Conservation (phyloP, 208 protist species). For the Leishmania gerbilli region DNA sequence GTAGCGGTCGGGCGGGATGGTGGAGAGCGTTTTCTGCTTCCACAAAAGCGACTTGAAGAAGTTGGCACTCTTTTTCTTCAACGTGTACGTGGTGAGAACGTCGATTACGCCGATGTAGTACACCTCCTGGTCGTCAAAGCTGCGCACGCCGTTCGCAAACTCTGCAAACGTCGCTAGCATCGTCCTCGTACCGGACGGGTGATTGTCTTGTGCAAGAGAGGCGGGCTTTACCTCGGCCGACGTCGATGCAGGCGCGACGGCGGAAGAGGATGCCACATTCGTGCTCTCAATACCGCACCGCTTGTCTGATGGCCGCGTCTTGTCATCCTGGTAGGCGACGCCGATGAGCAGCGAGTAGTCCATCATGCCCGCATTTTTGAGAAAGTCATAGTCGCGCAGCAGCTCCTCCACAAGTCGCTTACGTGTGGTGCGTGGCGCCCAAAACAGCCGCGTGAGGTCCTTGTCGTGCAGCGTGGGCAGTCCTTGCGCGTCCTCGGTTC, state of each 20-base stretch:
- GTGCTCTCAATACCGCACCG: constrained; percentile 52
- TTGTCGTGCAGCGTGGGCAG: constrained; percentile 80
- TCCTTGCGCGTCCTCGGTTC: constrained; percentile 40
- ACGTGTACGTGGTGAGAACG: constrained; percentile 77
- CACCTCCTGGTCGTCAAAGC: constrained; percentile 70
- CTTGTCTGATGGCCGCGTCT: constrained; percentile 41
- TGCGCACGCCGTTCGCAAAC: constrained; percentile 59
- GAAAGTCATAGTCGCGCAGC: constrained; percentile 65
- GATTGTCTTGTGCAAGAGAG: background rate
- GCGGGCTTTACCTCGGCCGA: constrained; percentile 23
- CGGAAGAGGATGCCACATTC: constrained; percentile 22
- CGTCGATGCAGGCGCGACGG: background rate
- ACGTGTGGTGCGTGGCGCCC: constrained; percentile 48
- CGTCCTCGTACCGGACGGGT: background rate
- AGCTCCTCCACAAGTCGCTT: constrained; percentile 57
- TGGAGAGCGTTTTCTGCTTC: constrained; percentile 71
- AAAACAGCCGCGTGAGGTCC: constrained; percentile 82
- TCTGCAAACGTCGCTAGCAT: constrained; percentile 17
- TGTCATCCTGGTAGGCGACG: constrained; percentile 73
- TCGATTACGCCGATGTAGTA: constrained; percentile 93
- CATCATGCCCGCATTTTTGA: constrained; percentile 61
- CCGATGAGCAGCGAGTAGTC: constrained; percentile 90
- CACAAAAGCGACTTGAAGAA: constrained; percentile 90
- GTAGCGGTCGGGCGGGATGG: constrained; percentile 73
- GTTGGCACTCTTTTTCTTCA: constrained; percentile 86